These are phyloP conservation scores for Russula sp. DNA, from an alignment of 768 basidiomycete species.

Conservation along the genomic window DNA sequence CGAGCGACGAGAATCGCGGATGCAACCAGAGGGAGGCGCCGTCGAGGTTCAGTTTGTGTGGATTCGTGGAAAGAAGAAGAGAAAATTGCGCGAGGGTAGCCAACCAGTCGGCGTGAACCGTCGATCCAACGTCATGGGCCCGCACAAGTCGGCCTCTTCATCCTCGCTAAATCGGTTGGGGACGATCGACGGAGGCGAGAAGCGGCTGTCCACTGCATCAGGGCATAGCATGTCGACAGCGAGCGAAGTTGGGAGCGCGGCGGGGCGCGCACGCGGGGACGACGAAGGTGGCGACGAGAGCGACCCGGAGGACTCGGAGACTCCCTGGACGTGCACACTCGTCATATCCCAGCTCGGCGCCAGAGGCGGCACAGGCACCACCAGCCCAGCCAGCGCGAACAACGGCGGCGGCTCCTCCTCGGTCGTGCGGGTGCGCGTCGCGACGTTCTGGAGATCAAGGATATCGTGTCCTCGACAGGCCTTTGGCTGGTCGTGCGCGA, in stretches of 20 bases:
- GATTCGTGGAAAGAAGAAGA: conserved; percentile 48
- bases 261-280: conserved; percentile 19
- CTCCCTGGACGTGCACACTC: conserved; percentile 90
- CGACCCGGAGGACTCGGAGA: conserved; percentile 95
- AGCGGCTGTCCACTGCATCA: conserved; percentile 16
- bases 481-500: conserved; percentile 91
- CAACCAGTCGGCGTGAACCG: conserved; percentile 8
- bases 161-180: conserved; percentile 9
- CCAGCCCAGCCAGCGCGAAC: not conserved
- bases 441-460: conserved; percentile 88
- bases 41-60: conserved; percentile 80
- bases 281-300: conserved; percentile 68
- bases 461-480: conserved; percentile 79
- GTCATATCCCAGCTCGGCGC: conserved; percentile 46
- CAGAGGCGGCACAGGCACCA: conserved; percentile 13
- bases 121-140: not conserved
- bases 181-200: not conserved
- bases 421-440: conserved; percentile 54
- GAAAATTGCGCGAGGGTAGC: not conserved
- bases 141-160: not conserved
- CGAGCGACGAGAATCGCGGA: conserved; percentile 24
- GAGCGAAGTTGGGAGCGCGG: conserved; percentile 9
- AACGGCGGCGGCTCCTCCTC: not conserved
- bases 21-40: conserved; percentile 6
- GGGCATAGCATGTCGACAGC: conserved; percentile 20